These are phyloP conservation scores for Fremontodendron californicum DNA, from an alignment of 345 rosid species.

Conservation along the genomic window DNA sequence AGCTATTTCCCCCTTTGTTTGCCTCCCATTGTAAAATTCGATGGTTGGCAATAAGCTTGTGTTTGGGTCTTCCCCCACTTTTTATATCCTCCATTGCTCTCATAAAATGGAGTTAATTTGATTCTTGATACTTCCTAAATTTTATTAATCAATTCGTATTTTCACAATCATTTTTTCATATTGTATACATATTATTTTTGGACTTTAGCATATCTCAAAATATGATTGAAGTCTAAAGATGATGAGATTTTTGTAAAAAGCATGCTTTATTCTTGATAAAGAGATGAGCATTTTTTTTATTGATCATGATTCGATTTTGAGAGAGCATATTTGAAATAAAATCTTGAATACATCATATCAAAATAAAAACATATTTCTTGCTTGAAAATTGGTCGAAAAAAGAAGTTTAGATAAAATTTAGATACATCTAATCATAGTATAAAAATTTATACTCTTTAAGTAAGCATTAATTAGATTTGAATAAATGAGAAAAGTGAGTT, in stretches of 20 bases:
- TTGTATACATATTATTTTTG: background rate
- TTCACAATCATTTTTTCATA: background rate
- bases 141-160: background rate
- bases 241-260: too few relatives aligned
- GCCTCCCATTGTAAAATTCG: background rate
- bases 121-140: background rate
- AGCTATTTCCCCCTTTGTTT: background rate
- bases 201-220: background rate
- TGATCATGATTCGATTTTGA: too few relatives aligned
- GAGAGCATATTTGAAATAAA: too few relatives aligned
- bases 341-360: too few relatives aligned
- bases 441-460: background rate
- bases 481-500: background rate
- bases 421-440: too few relatives aligned
- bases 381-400: too few relatives aligned
- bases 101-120: background rate
- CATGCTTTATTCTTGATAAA: too few relatives aligned
- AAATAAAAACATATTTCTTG: too few relatives aligned
- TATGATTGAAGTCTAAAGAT: too few relatives aligned
- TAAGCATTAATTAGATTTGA: background rate
- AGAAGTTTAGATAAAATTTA: too few relatives aligned
- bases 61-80: slow-evolving; percentile 3
- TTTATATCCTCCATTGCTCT: background rate
- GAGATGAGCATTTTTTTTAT: too few relatives aligned
- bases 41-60: background rate